These are phyloP conservation scores for Dactylonectria estremocensis DNA, from an alignment of 2,329 filamentous ascomycete genomes.

Conservation along the genomic window DNA sequence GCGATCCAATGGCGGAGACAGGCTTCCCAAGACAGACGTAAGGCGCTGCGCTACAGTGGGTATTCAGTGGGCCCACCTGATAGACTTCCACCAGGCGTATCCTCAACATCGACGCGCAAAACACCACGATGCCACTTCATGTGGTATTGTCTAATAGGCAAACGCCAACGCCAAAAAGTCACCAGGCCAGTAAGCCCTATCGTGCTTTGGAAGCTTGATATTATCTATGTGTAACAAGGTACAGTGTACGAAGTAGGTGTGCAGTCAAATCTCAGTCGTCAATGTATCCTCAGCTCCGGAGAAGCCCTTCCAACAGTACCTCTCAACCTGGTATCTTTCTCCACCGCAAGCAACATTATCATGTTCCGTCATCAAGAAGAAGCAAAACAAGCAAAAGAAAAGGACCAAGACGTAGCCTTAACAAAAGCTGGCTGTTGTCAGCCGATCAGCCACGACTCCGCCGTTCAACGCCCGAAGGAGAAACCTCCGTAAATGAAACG, in stretches of 20 bases:
- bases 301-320: not conserved
- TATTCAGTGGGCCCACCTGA: slow-evolving; percentile 4
- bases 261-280: not conserved
- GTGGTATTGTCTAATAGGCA: not conserved
- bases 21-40: not conserved
- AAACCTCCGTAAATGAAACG: slow-evolving; percentile 16
- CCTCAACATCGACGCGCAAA: not conserved
- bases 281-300: slow-evolving; percentile 6
- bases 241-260: not conserved
- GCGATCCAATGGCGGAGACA: not conserved
- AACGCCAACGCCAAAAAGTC: not conserved
- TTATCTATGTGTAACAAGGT: slow-evolving; percentile 1
- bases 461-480: slow-evolving; percentile 15
- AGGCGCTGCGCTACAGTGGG: not conserved
- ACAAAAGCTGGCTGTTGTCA: slow-evolving; percentile 5
- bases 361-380: slow-evolving; percentile 22
- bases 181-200: not conserved
- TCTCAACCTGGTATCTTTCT: slow-evolving; percentile 26
- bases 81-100: slow-evolving; percentile 19
- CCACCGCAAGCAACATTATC: slow-evolving; percentile 17
- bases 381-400: not conserved
- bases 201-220: slow-evolving; percentile 2
- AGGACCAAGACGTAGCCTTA: slow-evolving; percentile 3
- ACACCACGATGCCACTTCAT: slow-evolving; percentile 1
- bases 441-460: slow-evolving; percentile 15